These are phyloP conservation scores for Chlamydomonas sphaeroides DNA, from an alignment of 139 green algal species.

Conservation along the genomic window DNA sequence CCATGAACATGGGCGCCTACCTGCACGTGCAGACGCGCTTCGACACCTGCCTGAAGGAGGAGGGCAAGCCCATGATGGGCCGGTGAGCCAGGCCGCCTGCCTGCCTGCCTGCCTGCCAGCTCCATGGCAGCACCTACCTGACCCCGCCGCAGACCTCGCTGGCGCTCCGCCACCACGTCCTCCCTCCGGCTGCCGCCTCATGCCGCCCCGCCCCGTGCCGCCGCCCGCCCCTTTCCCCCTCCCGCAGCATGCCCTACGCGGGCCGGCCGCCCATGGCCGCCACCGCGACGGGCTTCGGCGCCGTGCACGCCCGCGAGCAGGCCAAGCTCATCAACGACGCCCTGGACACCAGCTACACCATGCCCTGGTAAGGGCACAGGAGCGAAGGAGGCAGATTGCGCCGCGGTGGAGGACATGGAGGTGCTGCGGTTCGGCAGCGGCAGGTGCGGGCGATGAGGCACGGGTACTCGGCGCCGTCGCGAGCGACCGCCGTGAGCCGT, in stretches of 20 bases:
- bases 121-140: too few species aligned
- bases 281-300: constrained; percentile 87
- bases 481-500: too few species aligned
- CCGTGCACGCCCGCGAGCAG: constrained; percentile 89
- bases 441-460: too few species aligned
- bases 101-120: too few species aligned
- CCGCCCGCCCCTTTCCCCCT: not conserved
- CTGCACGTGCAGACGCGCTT: constrained; percentile 87
- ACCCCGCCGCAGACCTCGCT: too few species aligned
- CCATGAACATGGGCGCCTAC: constrained; percentile 98
- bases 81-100: constrained; percentile 18
- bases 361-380: too few species aligned
- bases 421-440: too few species aligned
- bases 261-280: constrained; percentile 76
- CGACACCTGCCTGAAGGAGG: constrained; percentile 74
- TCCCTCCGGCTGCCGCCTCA: not conserved
- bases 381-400: too few species aligned
- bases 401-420: too few species aligned
- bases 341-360: constrained; percentile 55
- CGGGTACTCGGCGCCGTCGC: too few species aligned
- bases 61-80: constrained; percentile 28
- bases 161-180: too few species aligned
- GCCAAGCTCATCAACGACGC: constrained; percentile 66
- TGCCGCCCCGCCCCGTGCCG: not conserved
- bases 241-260: constrained; percentile 72